Conservation (phyloP, 164 flowering plant genomes). For the Amborella trichopoda region DNA sequence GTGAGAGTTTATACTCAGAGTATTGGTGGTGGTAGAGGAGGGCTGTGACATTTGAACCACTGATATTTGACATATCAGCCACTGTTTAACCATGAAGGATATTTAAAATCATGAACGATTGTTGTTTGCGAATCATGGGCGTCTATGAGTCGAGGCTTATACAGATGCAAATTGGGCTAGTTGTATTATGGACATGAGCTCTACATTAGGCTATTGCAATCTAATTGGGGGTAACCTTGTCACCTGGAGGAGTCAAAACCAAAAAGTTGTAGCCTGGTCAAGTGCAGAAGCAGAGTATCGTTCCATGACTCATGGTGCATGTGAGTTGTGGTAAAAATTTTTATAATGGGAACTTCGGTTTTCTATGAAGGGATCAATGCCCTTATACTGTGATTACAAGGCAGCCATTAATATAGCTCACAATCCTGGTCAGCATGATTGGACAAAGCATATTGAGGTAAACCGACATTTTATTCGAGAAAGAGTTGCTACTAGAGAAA, state of each 20-base stretch:
- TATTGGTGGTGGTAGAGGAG: too few species aligned
- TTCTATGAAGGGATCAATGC: background rate
- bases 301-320: slow-evolving; percentile 1
- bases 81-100: too few species aligned
- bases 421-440: slow-evolving; percentile 6
- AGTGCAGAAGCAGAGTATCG: slow-evolving; percentile 3
- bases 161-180: background rate
- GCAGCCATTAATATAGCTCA: slow-evolving; percentile 1
- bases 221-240: background rate
- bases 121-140: too few species aligned
- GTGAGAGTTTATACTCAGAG: too few species aligned
- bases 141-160: background rate
- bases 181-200: background rate
- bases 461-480: slow-evolving; percentile 1
- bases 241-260: background rate
- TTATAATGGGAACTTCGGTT: background rate
- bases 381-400: slow-evolving; percentile 4
- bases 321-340: background rate
- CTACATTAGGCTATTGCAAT: background rate
- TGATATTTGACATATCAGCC: too few species aligned
- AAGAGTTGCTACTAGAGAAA: background rate
- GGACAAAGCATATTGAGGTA: slow-evolving; percentile 7
- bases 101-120: too few species aligned
- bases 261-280: background rate
- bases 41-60: too few species aligned